phyloP scores from a whole-genome alignment of 495 filamentous ascomycete genomes.

The Talaromyces thailandensis region DNA sequence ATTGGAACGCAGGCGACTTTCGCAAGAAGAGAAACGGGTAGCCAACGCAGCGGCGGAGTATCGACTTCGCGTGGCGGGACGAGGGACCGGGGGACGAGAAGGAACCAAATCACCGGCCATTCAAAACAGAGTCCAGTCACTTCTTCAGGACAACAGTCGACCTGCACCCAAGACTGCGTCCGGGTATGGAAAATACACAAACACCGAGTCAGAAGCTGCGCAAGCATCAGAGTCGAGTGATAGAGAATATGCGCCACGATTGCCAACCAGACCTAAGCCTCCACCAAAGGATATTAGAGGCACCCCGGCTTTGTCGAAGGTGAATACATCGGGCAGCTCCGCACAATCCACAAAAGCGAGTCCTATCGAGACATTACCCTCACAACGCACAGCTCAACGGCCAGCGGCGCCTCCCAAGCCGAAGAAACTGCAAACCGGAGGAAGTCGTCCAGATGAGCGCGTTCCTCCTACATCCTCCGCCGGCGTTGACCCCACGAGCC shows the following conservation, averaged over 20 bases:
- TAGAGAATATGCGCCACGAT: not conserved
- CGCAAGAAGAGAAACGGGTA: constrained; percentile 87
- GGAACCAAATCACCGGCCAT: constrained; percentile 64
- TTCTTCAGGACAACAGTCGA: constrained; percentile 72
- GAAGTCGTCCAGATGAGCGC: constrained; percentile 12
- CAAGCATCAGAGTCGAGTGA: constrained; percentile 20
- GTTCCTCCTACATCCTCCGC: constrained; percentile 12
- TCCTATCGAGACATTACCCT: not conserved
- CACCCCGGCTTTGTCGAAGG: not conserved
- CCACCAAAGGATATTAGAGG: constrained; percentile 4
- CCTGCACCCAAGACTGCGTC: constrained; percentile 63
- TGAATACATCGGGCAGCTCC: not conserved
- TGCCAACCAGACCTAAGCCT: constrained; percentile 4
- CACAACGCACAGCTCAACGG: constrained; percentile 20
- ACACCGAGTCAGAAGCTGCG: constrained; percentile 32
- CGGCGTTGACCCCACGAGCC: constrained; percentile 14
- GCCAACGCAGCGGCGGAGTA: constrained; percentile 90
- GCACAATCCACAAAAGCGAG: not conserved
- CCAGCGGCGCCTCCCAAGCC: constrained; percentile 54
- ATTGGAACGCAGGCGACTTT: constrained; percentile 73
- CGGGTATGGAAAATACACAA: constrained; percentile 81
- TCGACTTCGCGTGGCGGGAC: constrained; percentile 61
- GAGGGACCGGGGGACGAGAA: constrained; percentile 33
- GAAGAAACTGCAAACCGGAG: constrained; percentile 43
- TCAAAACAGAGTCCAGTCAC: constrained; percentile 77